Evolutionary conservation across 2,329 filamentous ascomycete species (phyloP), one percentile per base, ranked within the genome.

Genomic region (Xylaria sp.): DNA sequence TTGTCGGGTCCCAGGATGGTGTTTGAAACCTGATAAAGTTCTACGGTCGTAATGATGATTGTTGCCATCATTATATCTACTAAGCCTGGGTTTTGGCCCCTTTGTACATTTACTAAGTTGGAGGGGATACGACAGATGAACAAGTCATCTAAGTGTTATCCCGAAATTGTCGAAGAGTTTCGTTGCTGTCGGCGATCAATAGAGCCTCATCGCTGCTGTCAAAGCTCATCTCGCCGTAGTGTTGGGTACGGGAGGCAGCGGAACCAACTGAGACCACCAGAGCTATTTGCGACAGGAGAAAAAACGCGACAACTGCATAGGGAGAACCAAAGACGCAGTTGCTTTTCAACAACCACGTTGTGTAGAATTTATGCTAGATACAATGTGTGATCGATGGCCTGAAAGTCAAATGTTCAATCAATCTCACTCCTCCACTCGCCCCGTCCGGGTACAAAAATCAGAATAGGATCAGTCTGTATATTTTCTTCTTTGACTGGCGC

Each of bases 281-380:
- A 45, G 15, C 15, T 21, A 28, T 17, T 17, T 19, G n/a, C n/a
- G 8, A 4, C 14, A 6, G 19, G 45, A 33, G 35, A 12, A 42
- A 31, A 15, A 25, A 25, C 17, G 6, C 37, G 23, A 19, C n/a
- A 37, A 25, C 11, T 7, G 19, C 35, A 43, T 6, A 37, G 23
- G n/a, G 6, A 54, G 54, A 12, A 21, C 23, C 2, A 33, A 9
- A 17, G 19, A n/a, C 11, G 6, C 14, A 35, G 28, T 21, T 43
- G 31, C 45, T 45, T 49, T 11, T 33, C 35, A 15, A 37, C 15
- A 43, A 35, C 15, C 35, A 23, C 17, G 35, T 3, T 37, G 5
- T 47, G 45, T 42, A 28, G 11, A 17, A 23, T 60, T 33, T 55
- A 63, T 55, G 56, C 40, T 60, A 43, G 33, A 57, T 60, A 47